phyloP scores from a whole-genome alignment of 2,329 filamentous ascomycete species.

The Mariannaea sp. region DNA sequence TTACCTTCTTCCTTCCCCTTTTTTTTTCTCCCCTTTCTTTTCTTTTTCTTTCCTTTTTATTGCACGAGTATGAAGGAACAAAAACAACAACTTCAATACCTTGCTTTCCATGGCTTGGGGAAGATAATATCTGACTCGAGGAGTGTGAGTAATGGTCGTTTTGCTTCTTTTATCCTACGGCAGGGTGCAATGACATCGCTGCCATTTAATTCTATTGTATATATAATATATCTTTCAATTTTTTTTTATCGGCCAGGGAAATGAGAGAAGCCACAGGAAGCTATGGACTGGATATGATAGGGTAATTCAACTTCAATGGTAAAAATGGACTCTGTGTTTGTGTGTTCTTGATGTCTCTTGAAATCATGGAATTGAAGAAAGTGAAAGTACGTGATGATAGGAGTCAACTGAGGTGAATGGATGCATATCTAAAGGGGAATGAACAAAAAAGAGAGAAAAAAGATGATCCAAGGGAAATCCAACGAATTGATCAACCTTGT shows the following conservation, averaged over 20 bases:
- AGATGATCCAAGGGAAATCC: no score
- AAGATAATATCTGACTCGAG: not conserved
- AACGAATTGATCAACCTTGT: no score
- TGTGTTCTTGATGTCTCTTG: no score
- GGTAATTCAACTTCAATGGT: no score
- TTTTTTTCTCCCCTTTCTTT: not conserved
- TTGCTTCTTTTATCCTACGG: slow-evolving; percentile 4
- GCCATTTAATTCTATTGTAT: slow-evolving; percentile 20
- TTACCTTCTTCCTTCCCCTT: not conserved
- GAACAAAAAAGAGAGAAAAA: no score
- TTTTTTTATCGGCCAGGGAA: not conserved
- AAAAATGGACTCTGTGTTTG: no score
- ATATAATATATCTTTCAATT: slow-evolving; percentile 14
- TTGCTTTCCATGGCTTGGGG: not conserved
- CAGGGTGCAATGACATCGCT: slow-evolving; percentile 5
- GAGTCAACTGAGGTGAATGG: no score
- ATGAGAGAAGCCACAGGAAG: no score
- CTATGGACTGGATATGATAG: no score
- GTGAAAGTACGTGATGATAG: no score
- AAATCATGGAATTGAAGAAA: no score
- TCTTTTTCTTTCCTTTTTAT: not conserved
- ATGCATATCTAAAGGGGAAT: no score
- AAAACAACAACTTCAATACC: not conserved
- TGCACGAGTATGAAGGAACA: not conserved
- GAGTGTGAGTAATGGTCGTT: not conserved